Evolutionary conservation across 345 rosid species (phyloP).

Genomic region (Carallia pectinifolia): DNA sequence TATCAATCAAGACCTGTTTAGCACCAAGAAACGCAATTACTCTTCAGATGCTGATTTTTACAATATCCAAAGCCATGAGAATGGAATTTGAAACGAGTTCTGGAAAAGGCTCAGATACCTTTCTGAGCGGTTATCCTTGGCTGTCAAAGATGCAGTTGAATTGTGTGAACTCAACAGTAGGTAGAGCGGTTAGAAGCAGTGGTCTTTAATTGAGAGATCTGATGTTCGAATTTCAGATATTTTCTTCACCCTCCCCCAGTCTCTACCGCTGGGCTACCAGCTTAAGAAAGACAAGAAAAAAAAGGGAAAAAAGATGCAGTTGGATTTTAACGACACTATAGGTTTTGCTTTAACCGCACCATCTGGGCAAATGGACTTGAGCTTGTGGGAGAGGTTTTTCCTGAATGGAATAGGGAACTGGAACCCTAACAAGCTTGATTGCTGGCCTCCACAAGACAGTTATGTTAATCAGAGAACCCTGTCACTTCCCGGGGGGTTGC

Average conservation of each 20-base stretch:
- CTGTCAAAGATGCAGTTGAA: slow-evolving; percentile 61
- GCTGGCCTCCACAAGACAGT: slow-evolving; percentile 91
- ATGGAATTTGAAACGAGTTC: slow-evolving; percentile 23
- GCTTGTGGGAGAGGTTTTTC: slow-evolving; percentile 88
- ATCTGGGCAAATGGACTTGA: slow-evolving; percentile 73
- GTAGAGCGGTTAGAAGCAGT: too few species aligned
- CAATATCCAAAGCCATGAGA: slow-evolving; percentile 20
- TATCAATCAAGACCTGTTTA: slow-evolving; percentile 21
- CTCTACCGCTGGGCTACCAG: too few species aligned
- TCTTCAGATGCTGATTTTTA: slow-evolving; percentile 21
- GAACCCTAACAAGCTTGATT: slow-evolving; percentile 62
- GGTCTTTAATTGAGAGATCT: too few species aligned
- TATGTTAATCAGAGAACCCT: slow-evolving; percentile 83
- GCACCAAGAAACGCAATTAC: slow-evolving; percentile 46
- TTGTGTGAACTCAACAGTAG: too few species aligned
- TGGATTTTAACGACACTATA: slow-evolving; percentile 67
- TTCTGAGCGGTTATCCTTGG: slow-evolving; percentile 54
- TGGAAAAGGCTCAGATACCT: slow-evolving; percentile 72
- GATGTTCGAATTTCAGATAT: too few species aligned
- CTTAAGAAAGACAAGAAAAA: too few species aligned
- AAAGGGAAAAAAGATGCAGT: slow-evolving; percentile 45
- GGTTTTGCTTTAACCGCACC: slow-evolving; percentile 81
- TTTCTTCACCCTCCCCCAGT: too few species aligned
- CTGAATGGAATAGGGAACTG: slow-evolving; percentile 59
- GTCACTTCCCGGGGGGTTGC: slow-evolving; percentile 80